Conservation (phyloP, 2,329 filamentous ascomycete species). For the Stagonosporopsis cucurbitacearum region DNA sequence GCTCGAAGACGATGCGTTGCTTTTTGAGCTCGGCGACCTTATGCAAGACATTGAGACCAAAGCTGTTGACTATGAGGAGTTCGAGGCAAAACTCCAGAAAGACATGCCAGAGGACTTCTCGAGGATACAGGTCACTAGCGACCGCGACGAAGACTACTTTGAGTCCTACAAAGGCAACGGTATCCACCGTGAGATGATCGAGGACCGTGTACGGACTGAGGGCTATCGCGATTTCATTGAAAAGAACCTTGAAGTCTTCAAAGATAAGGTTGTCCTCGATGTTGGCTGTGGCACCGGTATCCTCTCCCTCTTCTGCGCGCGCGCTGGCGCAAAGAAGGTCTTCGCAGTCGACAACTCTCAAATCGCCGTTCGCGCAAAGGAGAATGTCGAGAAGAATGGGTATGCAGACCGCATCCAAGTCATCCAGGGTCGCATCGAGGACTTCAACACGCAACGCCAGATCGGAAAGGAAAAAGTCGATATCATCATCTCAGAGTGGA, state of each 20-base stretch:
- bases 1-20: conserved; percentile 85
- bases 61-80: conserved; percentile 42
- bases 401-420: conserved; percentile 78
- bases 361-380: conserved; percentile 84
- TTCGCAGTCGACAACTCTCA: conserved; percentile 91
- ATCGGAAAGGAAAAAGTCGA: conserved; percentile 69
- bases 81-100: conserved; percentile 51
- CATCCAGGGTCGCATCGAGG: conserved; percentile 85
- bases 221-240: conserved; percentile 96
- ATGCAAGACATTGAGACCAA: conserved; percentile 39
- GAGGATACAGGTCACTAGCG: conserved; percentile 37
- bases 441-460: conserved; percentile 70
- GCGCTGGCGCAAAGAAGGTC: conserved; percentile 83
- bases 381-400: conserved; percentile 83
- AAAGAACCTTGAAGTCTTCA: conserved; percentile 85
- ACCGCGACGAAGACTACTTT: conserved; percentile 68
- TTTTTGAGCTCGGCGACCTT: conserved; percentile 87
- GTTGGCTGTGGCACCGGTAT: conserved; percentile 87
- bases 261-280: conserved; percentile 85
- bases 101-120: conserved; percentile 45
- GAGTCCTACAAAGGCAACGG: conserved; percentile 69
- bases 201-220: conserved; percentile 85
- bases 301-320: conserved; percentile 91
- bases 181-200: conserved; percentile 96
- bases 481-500: conserved; percentile 97